phyloP scores from a whole-genome alignment of 2,329 filamentous ascomycete species.

The Paramyrothecium sp. region DNA sequence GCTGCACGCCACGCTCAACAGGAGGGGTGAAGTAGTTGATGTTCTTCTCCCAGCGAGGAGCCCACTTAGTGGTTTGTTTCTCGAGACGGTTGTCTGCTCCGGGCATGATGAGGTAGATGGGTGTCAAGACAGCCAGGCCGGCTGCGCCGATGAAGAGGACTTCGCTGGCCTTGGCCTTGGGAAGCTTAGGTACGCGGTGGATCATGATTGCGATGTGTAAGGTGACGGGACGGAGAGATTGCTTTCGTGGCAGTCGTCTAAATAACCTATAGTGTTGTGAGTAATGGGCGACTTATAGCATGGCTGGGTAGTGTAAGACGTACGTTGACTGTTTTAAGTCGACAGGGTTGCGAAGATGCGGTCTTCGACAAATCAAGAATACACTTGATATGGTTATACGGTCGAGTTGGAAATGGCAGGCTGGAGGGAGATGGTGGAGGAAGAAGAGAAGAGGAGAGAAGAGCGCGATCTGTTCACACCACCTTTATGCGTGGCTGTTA shows the following conservation, averaged over 20 bases:
- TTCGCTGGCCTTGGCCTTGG: slow-evolving; percentile 46
- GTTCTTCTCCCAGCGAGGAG: slow-evolving; percentile 58
- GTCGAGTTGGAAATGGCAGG: no score
- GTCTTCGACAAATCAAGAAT: no score
- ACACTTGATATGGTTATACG: no score
- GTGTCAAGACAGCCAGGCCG: slow-evolving; percentile 51
- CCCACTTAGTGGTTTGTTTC: slow-evolving; percentile 55
- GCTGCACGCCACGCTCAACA: slow-evolving; percentile 44
- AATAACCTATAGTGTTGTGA: neutral
- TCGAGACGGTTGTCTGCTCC: slow-evolving; percentile 54
- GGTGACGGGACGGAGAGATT: neutral
- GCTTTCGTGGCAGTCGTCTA: neutral
- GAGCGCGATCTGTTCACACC: no score
- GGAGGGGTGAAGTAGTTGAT: slow-evolving; percentile 51
- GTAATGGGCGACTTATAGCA: no score
- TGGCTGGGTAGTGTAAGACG: no score
- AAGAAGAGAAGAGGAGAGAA: no score
- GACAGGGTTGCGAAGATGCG: no score
- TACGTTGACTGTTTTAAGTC: no score
- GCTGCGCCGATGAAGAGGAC: slow-evolving; percentile 52
- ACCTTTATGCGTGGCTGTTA: no score
- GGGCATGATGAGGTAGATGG: slow-evolving; percentile 57
- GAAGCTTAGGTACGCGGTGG: slow-evolving; percentile 42
- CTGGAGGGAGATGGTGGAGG: no score
- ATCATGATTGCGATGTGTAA: slow-evolving; percentile 39